Evolutionary conservation across 768 basidiomycete species (phyloP), one percentile per base, ranked within the genome.

Genomic region (Coprinopsis cinerea): DNA sequence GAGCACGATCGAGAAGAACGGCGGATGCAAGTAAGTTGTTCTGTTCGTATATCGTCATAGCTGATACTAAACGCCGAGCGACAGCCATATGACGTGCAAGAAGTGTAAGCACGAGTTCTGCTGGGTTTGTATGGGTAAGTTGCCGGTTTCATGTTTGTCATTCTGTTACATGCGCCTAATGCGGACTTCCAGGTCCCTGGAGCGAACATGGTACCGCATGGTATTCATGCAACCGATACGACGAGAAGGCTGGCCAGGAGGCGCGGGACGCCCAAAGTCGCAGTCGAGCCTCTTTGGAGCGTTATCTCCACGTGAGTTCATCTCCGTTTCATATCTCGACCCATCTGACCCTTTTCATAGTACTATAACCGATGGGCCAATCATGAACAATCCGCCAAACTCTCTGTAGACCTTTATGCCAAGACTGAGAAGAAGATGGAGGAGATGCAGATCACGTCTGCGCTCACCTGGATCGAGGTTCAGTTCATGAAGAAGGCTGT

Each of bases 401-500:
- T 99, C 44, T 93, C 95, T 15, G 66, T 89, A 14, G 92, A 97
- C 55, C 73, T 98, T 35, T 95, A 94, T 66, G 77, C 77, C 49
- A 93, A 93, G 73, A 97, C 95, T 11, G 94, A 99, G 78, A 93
- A 95, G 81, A 97, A 97, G 83, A 99, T 99, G 96, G 93, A 97
- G 67, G 92, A 96, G 69, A 95, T 98, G 87, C 96, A 98, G 72
- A 79, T 92, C 55, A 85, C 84, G 10, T 92, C 91, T 1, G 77
- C 83, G 48, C 70, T 99, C 32, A 93, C 92, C 1, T 99, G 96
- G 96, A 99, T 99, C 57, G 94, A 99, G 68, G 93, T 83, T 25
- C 95, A 98, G 69, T 99, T 99, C 68, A 94, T 96, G 79, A 93
- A 92, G 75, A 94, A 94, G 67, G 96, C 96, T 0, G 94, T 97